Evolutionary conservation across 2,329 filamentous ascomycete genomes (phyloP), one percentile per base, ranked within the genome.

Genomic region (Macrophomina phaseolina): DNA sequence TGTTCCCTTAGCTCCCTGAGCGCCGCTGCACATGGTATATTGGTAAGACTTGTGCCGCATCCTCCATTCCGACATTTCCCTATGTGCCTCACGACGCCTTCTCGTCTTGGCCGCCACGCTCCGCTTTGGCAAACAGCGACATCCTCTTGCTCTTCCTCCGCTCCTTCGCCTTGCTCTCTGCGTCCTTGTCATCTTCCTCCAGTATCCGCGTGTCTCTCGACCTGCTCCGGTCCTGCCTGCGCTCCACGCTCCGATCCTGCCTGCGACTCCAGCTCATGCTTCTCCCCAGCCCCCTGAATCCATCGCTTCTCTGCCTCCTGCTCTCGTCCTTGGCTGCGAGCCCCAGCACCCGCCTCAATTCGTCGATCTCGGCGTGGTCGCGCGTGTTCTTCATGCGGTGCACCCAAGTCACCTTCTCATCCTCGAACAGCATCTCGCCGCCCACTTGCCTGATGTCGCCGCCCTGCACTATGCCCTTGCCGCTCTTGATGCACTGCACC

Each of bases 381-480:
- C 92, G 81, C 12, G 91, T 94, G 67, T 87, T 91, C 74, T 83
- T 84, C 92, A 96, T 96, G 34, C 91, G 84, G 79, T 94, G 91
- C 72, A 90, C 93, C 92, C 92, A 96, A 1, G 87, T 89, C 34
- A 92, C 85, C 65, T 81, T 81, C 79, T 91, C 90, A 73, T 86
- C 82, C 73, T 91, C 89, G 70, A 93, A 93, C n/a, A 94, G 76
- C 69, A 93, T 92, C 79, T 94, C 91, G 11, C 91, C 91, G 30
- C 91, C 91, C 2, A 91, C 88, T 78, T 93, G 90, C 63, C 84
- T 82, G 73, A 86, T 82, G 73, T 91, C 85, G 3, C 91, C 91
- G 23, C 85, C 87, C 75, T 88, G 89, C 68, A 86, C 80, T 5
- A 84, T 87, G 58, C 90, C 89, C 7, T 75, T 81, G 16, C 83